Evolutionary conservation across 2,329 filamentous ascomycete species (phyloP).

Genomic region (Apiospora marii): DNA sequence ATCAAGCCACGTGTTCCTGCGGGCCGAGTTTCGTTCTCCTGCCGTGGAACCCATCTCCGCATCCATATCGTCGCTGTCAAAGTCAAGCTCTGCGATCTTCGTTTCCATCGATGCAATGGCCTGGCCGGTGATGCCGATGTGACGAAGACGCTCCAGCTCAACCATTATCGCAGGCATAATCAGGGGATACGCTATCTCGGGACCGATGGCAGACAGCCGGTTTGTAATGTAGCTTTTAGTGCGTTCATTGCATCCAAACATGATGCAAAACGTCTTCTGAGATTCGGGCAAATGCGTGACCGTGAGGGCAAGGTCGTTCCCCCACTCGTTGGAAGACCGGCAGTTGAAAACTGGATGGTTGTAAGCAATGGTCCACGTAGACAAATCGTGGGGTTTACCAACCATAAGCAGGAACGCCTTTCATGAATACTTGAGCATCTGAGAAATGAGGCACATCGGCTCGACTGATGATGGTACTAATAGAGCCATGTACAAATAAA

Average conservation of each 20-base stretch:
- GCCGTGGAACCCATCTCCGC: background rate
- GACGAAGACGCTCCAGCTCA: constrained; percentile 41
- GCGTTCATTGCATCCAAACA: constrained; percentile 41
- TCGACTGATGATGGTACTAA: constrained; percentile 34
- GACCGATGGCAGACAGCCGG: too few species aligned
- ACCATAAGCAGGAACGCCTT: constrained; percentile 29
- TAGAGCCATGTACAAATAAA: constrained; percentile 35
- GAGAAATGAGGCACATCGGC: constrained; percentile 37
- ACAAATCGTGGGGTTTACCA: background rate
- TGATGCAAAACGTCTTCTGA: constrained; percentile 34
- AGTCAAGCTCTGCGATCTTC: constrained; percentile 35
- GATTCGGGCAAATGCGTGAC: constrained; percentile 37
- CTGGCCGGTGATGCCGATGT: constrained; percentile 32
- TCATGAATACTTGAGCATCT: constrained; percentile 29
- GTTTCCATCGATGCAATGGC: constrained; percentile 36
- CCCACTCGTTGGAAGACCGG: constrained; percentile 38
- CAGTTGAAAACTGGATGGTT: constrained; percentile 36
- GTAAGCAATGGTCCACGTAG: background rate
- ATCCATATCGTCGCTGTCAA: background rate
- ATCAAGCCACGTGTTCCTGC: constrained; percentile 37
- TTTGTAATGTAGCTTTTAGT: too few species aligned
- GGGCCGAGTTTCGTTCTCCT: constrained; percentile 28
- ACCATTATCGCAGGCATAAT: constrained; percentile 41
- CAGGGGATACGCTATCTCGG: constrained; percentile 36
- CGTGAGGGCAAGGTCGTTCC: constrained; percentile 36